Evolutionary conservation across 257 asterid species (phyloP).

Genomic region (Ballota nigra): DNA sequence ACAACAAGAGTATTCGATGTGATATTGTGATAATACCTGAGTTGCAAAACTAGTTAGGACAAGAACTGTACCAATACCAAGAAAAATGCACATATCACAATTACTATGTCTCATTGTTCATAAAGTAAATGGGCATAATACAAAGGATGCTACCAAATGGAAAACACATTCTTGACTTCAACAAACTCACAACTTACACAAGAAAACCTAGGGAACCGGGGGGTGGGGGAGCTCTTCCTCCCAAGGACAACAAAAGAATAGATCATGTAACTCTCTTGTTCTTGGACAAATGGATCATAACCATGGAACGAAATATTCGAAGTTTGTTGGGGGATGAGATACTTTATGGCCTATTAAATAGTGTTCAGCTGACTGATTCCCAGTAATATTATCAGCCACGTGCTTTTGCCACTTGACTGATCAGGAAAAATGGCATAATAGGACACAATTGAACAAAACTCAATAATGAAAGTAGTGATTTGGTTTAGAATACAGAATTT

Average conservation of each 20-base stretch:
- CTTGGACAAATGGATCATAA: not conserved
- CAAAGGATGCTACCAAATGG: not conserved
- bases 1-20: conserved; percentile 84
- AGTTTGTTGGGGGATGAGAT: not conserved
- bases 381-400: not conserved
- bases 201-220: not conserved
- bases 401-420: not conserved
- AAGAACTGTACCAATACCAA: not conserved
- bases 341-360: not conserved
- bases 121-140: not conserved
- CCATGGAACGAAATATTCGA: not conserved
- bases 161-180: not conserved
- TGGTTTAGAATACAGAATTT: not conserved
- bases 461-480: not conserved
- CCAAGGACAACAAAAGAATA: not conserved
- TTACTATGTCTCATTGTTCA: not conserved
- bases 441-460: not conserved
- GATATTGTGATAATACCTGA: conserved; percentile 95
- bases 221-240: not conserved
- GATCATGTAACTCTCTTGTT: too few relatives aligned
- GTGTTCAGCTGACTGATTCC: not conserved
- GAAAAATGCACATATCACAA: not conserved
- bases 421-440: not conserved
- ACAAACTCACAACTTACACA: not conserved
- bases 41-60: conserved; percentile 21